These are phyloP conservation scores for Chaetomiaceae sp. DNA, from an alignment of 2,329 filamentous ascomycete genomes.

Conservation along the genomic window DNA sequence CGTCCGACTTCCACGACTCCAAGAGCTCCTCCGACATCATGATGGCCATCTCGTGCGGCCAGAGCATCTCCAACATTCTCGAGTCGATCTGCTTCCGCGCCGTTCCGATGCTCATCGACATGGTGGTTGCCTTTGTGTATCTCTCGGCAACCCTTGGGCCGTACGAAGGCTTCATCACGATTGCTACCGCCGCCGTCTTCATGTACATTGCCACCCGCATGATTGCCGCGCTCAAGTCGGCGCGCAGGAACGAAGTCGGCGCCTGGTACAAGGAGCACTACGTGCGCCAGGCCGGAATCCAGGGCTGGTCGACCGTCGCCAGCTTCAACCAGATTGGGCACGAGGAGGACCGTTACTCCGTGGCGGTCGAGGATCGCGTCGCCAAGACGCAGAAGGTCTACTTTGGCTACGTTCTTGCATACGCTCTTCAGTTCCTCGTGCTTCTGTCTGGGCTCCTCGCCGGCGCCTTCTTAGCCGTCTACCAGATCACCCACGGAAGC, in stretches of 20 bases:
- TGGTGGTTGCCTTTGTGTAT: constrained; percentile 56
- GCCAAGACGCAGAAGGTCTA: constrained; percentile 37
- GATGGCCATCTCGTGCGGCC: constrained; percentile 52
- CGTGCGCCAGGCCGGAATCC: constrained; percentile 51
- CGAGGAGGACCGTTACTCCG: constrained; percentile 50
- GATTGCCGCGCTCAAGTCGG: constrained; percentile 46
- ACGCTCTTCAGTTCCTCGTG: constrained; percentile 56
- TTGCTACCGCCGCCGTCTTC: constrained; percentile 54
- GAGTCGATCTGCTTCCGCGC: constrained; percentile 56
- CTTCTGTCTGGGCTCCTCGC: constrained; percentile 67
- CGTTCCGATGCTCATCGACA: constrained; percentile 57
- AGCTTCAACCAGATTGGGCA: constrained; percentile 57
- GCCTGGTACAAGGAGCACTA: constrained; percentile 53
- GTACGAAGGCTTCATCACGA: constrained; percentile 59
- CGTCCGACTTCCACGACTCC: constrained; percentile 58
- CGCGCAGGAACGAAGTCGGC: constrained; percentile 47
- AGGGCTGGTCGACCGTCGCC: constrained; percentile 56
- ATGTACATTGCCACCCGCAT: constrained; percentile 50
- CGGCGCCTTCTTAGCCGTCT: constrained; percentile 55
- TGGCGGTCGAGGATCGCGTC: constrained; percentile 43
- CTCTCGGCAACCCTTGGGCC: constrained; percentile 55
- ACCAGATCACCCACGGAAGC: constrained; percentile 59
- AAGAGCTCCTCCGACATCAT: constrained; percentile 57
- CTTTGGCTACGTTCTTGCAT: constrained; percentile 46
- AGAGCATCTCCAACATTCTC: constrained; percentile 50